Evolutionary conservation across 306 rosid genomes (phyloP).

Genomic region (Arachis hypogaea): DNA sequence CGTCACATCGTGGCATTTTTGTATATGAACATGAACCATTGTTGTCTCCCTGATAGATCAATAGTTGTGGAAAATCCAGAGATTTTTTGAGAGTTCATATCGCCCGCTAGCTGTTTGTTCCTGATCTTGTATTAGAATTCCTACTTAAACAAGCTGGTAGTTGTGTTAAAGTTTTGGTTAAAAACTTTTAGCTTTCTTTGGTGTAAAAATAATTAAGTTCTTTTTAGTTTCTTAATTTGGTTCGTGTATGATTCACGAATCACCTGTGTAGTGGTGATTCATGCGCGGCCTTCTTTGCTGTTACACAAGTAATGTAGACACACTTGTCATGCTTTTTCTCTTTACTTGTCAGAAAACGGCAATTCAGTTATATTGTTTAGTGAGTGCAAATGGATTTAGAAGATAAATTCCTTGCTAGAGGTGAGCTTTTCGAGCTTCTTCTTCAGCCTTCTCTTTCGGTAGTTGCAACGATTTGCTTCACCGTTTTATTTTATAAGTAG

Average conservation of each 20-base stretch:
- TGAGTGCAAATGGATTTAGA: constrained; percentile 63
- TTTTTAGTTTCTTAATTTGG: constrained; percentile 7
- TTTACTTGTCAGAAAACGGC: constrained; percentile 48
- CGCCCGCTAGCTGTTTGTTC: constrained; percentile 16
- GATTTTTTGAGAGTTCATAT: constrained; percentile 1
- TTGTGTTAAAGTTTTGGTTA: constrained; percentile 10
- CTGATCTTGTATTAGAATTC: constrained; percentile 1
- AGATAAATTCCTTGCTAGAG: constrained; percentile 67
- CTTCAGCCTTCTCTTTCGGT: constrained; percentile 9
- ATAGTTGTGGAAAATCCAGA: neutral
- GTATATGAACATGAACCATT: constrained; percentile 24
- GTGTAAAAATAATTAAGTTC: constrained; percentile 1
- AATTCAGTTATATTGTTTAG: constrained; percentile 28
- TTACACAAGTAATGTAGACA: neutral
- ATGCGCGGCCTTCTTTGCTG: constrained; percentile 8
- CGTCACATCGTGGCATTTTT: constrained; percentile 43
- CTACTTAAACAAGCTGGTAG: constrained; percentile 14
- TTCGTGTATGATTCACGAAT: neutral
- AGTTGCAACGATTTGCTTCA: constrained; percentile 12
- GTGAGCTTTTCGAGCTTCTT: constrained; percentile 48
- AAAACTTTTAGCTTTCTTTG: constrained; percentile 29
- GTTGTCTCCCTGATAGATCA: neutral
- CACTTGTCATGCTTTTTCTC: constrained; percentile 17
- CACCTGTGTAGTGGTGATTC: constrained; percentile 7
- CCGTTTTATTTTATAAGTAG: constrained; percentile 20